Evolutionary conservation across 177 flowering plant species (phyloP).

Genomic region (Vitis hybrid): DNA sequence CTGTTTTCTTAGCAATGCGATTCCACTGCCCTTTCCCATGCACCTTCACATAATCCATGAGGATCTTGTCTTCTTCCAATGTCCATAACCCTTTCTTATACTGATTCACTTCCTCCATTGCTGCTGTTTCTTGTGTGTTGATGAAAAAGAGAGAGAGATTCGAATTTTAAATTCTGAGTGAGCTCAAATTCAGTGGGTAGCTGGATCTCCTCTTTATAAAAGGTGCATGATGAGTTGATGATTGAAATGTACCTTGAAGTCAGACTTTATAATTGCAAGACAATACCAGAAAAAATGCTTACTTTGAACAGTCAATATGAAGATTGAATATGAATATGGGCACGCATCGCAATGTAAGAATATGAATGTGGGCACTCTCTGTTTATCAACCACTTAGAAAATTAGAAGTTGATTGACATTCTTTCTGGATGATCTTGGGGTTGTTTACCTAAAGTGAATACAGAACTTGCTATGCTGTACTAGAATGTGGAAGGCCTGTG

Average conservation of each 20-base stretch:
- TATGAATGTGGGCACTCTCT: not conserved
- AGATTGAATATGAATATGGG: not conserved
- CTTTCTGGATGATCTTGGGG: too few relatives aligned
- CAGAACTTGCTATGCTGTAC: too few relatives aligned
- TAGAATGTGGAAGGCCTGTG: too few relatives aligned
- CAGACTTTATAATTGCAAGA: not conserved
- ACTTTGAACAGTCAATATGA: not conserved
- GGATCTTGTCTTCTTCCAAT: conserved; percentile 39
- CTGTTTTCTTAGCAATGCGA: conserved; percentile 34
- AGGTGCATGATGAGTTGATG: too few relatives aligned
- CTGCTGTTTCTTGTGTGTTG: not conserved
- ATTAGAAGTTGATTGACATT: too few relatives aligned
- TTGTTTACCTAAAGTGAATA: too few relatives aligned
- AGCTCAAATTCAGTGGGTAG: too few relatives aligned
- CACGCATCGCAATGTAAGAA: conserved; percentile 7
- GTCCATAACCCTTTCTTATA: conserved; percentile 46
- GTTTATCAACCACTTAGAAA: too few relatives aligned
- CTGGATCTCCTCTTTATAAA: too few relatives aligned
- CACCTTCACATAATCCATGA: conserved; percentile 36
- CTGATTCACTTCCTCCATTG: not conserved
- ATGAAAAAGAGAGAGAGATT: not conserved
- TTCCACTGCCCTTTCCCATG: conserved; percentile 52
- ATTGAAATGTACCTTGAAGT: too few relatives aligned
- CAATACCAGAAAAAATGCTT: not conserved
- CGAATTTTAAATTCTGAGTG: too few relatives aligned